These are phyloP conservation scores for Rosa rugosa DNA, from an alignment of 306 rosid genomes.

Conservation along the genomic window DNA sequence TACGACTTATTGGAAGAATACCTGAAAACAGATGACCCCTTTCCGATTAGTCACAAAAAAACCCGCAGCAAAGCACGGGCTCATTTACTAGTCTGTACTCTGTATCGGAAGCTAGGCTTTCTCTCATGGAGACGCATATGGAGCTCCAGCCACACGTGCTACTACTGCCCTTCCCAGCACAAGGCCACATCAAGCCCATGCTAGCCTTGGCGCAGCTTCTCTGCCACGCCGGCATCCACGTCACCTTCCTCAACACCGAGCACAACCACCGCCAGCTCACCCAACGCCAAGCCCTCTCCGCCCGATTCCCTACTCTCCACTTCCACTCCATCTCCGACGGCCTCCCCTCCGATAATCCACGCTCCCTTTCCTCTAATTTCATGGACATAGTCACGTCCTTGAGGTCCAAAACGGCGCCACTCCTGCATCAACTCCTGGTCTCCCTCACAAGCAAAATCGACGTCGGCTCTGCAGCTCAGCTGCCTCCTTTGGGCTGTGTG, in stretches of 20 bases:
- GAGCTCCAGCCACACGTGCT: slow-evolving; percentile 15
- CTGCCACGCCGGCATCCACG: slow-evolving; percentile 20
- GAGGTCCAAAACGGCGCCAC: background rate
- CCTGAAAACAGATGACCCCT: no score
- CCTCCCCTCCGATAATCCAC: slow-evolving; percentile 22
- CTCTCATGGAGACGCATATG: background rate
- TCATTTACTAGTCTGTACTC: background rate
- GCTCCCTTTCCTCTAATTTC: background rate
- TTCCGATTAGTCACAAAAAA: no score
- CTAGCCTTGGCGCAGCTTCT: slow-evolving; percentile 34
- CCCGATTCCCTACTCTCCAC: slow-evolving; percentile 9
- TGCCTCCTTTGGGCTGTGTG: slow-evolving; percentile 12
- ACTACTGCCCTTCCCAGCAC: slow-evolving; percentile 21
- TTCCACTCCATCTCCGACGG: slow-evolving; percentile 27
- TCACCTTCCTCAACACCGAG: slow-evolving; percentile 39
- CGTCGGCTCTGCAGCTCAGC: background rate
- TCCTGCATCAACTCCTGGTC: background rate
- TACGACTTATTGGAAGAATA: no score
- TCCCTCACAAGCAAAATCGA: background rate
- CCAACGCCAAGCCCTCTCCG: slow-evolving; percentile 1
- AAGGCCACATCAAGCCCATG: slow-evolving; percentile 34
- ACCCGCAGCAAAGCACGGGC: no score
- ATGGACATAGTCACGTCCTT: background rate
- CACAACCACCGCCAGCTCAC: slow-evolving; percentile 12
- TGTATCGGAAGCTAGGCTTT: background rate